These are phyloP conservation scores for Chlorella ohadii DNA, from an alignment of 139 green algal species.

Conservation along the genomic window DNA sequence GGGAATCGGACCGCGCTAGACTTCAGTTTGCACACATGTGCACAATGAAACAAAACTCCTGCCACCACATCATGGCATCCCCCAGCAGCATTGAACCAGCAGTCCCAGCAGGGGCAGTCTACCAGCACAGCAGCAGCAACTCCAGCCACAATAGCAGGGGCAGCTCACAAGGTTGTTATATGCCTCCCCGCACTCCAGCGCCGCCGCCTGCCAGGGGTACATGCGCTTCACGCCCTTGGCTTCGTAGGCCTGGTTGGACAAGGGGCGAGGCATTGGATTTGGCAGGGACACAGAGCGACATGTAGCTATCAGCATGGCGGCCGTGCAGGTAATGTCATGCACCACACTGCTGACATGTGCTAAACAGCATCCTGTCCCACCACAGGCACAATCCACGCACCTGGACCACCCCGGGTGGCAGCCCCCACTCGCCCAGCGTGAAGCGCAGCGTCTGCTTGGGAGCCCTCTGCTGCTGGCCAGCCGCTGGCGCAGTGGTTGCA, in stretches of 20 bases:
- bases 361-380: no score
- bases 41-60: not conserved
- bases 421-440: constrained; percentile 53
- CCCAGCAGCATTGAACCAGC: no score
- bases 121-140: no score
- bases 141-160: no score
- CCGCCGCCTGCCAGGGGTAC: constrained; percentile 81
- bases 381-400: not conserved
- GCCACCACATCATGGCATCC: not conserved
- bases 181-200: constrained; percentile 66
- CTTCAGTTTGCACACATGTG: no score
- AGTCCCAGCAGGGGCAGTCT: no score
- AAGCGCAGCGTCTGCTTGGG: constrained; percentile 36
- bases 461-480: not conserved
- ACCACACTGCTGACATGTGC: no score
- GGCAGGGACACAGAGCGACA: not conserved
- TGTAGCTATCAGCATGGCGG: not conserved
- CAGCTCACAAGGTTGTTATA: not conserved
- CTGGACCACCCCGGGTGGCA: constrained; percentile 49
- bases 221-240: constrained; percentile 61
- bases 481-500: not conserved
- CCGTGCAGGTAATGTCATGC: no score
- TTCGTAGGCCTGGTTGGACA: constrained; percentile 41
- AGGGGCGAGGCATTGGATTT: not conserved
- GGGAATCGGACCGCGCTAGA: no score